Percentiles rank a stretch among this genome's conserved stretches.
Evolutionary conservation across 164 flowering plant genomes (phyloP).

Genomic region (Vitis amurensis): DNA sequence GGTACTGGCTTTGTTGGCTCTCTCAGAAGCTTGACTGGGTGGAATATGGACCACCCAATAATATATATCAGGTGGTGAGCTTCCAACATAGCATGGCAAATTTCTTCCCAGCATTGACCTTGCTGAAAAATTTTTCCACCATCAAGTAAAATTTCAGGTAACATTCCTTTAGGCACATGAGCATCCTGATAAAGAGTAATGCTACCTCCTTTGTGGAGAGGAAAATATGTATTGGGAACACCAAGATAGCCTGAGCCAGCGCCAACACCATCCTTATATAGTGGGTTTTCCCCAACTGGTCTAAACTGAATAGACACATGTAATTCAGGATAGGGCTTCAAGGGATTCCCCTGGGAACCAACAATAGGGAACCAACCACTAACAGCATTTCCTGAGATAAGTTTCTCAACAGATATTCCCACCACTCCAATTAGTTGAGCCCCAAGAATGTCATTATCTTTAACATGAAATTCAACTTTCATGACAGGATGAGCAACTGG

Average conservation of each 20-base stretch:
- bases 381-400: conserved; percentile 43
- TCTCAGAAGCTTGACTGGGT: conserved; percentile 57
- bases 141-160: conserved; percentile 57
- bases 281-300: conserved; percentile 48
- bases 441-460: conserved; percentile 80
- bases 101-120: conserved; percentile 68
- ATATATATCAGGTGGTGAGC: conserved; percentile 64
- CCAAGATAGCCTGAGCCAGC: conserved; percentile 49
- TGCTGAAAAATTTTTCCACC: conserved; percentile 49
- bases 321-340: conserved; percentile 51
- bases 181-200: conserved; percentile 81
- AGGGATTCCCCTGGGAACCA: conserved; percentile 32
- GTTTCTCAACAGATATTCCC: conserved; percentile 41
- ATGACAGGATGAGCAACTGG: conserved; percentile 67
- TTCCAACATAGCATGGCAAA: conserved; percentile 70
- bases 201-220: conserved; percentile 58
- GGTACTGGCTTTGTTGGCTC: conserved; percentile 66
- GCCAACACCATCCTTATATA: conserved; percentile 52
- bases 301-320: conserved; percentile 50
- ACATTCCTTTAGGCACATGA: conserved; percentile 46
- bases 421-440: conserved; percentile 71
- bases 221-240: conserved; percentile 65
- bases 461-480: conserved; percentile 65
- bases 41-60: conserved; percentile 68
- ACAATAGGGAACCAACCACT: conserved; percentile 65